phyloP scores from a whole-genome alignment of 768 basidiomycete genomes.

The Rhodosporidiobolus odoratus region DNA sequence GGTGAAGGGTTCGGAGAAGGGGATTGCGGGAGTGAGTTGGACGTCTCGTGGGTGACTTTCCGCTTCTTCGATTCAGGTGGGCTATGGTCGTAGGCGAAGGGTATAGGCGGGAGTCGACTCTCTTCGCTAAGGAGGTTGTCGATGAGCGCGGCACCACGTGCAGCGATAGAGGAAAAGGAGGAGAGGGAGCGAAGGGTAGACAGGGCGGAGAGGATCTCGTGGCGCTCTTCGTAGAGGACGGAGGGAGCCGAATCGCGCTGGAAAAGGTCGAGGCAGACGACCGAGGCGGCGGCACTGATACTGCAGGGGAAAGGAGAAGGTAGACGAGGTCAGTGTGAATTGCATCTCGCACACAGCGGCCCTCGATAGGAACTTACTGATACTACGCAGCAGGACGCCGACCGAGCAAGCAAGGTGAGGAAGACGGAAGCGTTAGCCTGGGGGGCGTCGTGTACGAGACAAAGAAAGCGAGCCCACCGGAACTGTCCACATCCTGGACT shows the following conservation, averaged over 20 bases:
- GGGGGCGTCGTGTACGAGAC: not conserved
- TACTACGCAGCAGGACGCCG: too few relatives aligned
- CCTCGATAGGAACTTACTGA: too few relatives aligned
- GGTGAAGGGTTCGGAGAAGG: not conserved
- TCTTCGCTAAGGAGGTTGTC: conserved; percentile 13
- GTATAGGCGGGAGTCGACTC: not conserved
- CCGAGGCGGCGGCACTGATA: conserved; percentile 9
- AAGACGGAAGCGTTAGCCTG: not conserved
- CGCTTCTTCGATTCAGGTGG: not conserved
- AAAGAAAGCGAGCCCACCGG: conserved; percentile 48
- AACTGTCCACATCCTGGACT: conserved; percentile 6
- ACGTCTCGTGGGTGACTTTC: not conserved
- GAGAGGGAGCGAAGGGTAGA: not conserved
- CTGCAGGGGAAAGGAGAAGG: not conserved
- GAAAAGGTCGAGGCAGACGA: conserved; percentile 26
- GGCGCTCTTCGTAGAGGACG: conserved; percentile 1
- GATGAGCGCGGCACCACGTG: conserved; percentile 9
- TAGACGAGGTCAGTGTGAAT: too few relatives aligned
- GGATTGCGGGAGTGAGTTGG: not conserved
- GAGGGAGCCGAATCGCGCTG: conserved; percentile 8
- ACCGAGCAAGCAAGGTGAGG: too few relatives aligned
- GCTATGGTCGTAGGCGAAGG: not conserved
- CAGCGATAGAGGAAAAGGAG: conserved; percentile 5
- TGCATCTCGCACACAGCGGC: too few relatives aligned
- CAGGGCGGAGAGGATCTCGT: conserved; percentile 2